Base-by-base conservation (phyloP, 768 basidiomycete species). In the Phaeotremella fagi region DNA sequence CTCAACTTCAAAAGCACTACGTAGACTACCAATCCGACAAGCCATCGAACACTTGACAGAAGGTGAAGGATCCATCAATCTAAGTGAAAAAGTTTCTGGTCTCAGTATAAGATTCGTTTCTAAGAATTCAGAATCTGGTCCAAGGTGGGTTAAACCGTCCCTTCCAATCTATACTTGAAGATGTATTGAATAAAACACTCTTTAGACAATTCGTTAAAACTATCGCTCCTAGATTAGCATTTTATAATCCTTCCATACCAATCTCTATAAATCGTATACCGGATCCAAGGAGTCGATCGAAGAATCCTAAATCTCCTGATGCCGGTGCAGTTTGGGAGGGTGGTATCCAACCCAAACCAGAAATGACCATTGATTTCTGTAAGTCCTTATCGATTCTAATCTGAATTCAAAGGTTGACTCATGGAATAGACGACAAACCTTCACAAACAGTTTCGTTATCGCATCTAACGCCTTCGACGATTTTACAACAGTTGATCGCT, bases 211-310 rank as follows among this genome's bases (percentile, higher is more conserved):
- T 68, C 45, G 29, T 60, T 11, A 38, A 48, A 16, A 50, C 24
- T 9, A 50, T 59, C 47, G 56, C 52, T 3, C 66, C 66, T 3
- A 27, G 48, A 44, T 18, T 68, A 50, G 63, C 63, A 33, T 68
- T 62, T 41, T 49, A 52, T 37, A 68, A 68, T 50, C 66, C 66
- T 5, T 31, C 45, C n/a, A 33, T 64, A 11, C 49, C 51, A 22
- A 37, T 56, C 22, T 41, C 25, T 23, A 37, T 60, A 24, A 45
- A 63, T 18, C 50, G 59, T 22, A 56, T 67, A 54, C 50, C 46
- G 3, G 65, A 67, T 52, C 61, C 65, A n/a, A 42, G 65, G 46
- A 23, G 33, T 12, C 59, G 59, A 36, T 28, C 35, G 20, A 57
- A 55, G 31, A 42, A 60, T 46, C 55, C 55, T 0, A 63, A 66